Percentiles rank a stretch among this genome's conserved stretches.
phyloP scores from a whole-genome alignment of 164 flowering plant species.

The Dillenia turbinata region DNA sequence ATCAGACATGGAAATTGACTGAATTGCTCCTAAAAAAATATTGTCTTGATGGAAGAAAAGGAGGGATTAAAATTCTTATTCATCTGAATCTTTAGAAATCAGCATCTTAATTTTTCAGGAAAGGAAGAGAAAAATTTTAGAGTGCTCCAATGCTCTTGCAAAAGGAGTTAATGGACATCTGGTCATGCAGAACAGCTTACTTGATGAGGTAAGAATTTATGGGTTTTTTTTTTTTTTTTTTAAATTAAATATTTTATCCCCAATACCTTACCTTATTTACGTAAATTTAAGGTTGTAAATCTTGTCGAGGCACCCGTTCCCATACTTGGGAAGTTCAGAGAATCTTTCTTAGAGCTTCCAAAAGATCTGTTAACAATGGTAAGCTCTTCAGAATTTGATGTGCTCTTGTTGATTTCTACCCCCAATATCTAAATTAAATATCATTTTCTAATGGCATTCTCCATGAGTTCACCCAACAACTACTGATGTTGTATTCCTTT shows the following conservation, averaged over 20 bases:
- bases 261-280: background rate
- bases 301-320: constrained; percentile 93
- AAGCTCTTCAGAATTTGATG: constrained; percentile 13
- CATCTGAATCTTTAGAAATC: too few species aligned
- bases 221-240: constrained; percentile 3
- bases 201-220: constrained; percentile 61
- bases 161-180: constrained; percentile 57
- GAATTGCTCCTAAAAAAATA: background rate
- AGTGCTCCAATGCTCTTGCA: constrained; percentile 51
- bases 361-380: constrained; percentile 83
- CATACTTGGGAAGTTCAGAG: constrained; percentile 73
- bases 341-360: constrained; percentile 87
- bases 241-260: background rate
- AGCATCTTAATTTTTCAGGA: constrained; percentile 32
- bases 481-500: too few species aligned
- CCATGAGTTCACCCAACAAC: too few species aligned
- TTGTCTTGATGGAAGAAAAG: too few species aligned
- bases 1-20: too few species aligned
- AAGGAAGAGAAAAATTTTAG: constrained; percentile 60
- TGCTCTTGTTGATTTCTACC: constrained; percentile 2
- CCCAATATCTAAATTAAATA: background rate
- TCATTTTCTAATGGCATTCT: too few species aligned
- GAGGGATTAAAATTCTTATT: too few species aligned
- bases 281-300: constrained; percentile 67
- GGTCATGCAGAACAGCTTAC: constrained; percentile 39